Evolutionary conservation across 2,329 filamentous ascomycete genomes (phyloP), one percentile per base, ranked within the genome.

Genomic region (Penicillium sp.): DNA sequence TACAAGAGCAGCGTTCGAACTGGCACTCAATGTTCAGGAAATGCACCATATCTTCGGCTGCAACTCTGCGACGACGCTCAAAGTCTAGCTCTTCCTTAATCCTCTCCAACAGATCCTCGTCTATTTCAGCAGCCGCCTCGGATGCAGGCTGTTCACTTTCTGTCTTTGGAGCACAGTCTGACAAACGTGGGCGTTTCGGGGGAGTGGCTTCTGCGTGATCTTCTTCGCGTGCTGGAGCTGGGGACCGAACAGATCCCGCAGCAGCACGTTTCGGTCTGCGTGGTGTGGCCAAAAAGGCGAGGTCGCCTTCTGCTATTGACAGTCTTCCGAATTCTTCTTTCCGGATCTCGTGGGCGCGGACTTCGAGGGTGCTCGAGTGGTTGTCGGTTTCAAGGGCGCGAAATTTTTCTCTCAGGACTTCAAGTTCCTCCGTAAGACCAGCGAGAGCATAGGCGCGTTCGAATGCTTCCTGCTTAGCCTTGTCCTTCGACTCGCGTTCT

Each of bases 21-120:
- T 79, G 76, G 53, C 78, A 81, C 60, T 80, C 77, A 64, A 80
- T 75, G 43, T 76, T 76, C 69, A 80, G 63, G 57, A 78, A 79
- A 31, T 79, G 68, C 3, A 86, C 75, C 72, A 84, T 78, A 30
- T 84, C 82, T 60, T 85, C 79, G 0, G 82, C 82, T 28, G 80
- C 76, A 52, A 73, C 69, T 57, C 82, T 76, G 52, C 79, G 70
- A 42, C 75, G 75, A 61, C 75, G 77, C 67, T 86, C 83, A 30
- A 70, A 69, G 26, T 73, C 67, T 4, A 87, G 73, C 53, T 84
- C 78, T 41, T 81, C 75, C 55, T 79, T 75, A 11, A 79, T 59
- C 2, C 72, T 66, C 3, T 72, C 65, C 22, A 85, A 62, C n/a
- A 75, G 68, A 58, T 78, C 78, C 8, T 74, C 63, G 37, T 82